Conservation (phyloP, 2,329 filamentous ascomycete genomes). For the Fusarium verrucosum region DNA sequence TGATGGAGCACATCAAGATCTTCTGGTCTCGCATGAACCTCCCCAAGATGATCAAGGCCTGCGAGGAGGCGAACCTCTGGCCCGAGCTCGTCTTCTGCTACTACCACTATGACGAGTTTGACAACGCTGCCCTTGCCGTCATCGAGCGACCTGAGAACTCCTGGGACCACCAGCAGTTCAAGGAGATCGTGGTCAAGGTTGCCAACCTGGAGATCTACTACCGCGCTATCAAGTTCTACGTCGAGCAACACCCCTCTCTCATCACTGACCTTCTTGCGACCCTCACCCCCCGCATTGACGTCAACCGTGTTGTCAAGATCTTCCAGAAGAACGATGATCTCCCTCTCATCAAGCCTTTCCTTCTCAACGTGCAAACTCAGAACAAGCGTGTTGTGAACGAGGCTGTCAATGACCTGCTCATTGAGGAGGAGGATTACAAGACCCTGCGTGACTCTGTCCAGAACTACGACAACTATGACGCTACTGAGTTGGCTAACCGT, state of each 20-base stretch:
- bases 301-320: slow-evolving; percentile 99
- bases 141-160: slow-evolving; percentile 98
- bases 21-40: slow-evolving; percentile 99
- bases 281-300: slow-evolving; percentile 92
- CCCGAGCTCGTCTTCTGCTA: slow-evolving; percentile 98
- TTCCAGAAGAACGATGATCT: slow-evolving; percentile 99
- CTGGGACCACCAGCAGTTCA: slow-evolving; percentile 99
- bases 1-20: slow-evolving; percentile 98
- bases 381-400: slow-evolving; percentile 99
- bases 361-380: slow-evolving; percentile 93
- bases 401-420: slow-evolving; percentile 95
- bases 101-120: slow-evolving; percentile 97
- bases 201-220: slow-evolving; percentile 99
- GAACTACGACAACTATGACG: slow-evolving; percentile 99
- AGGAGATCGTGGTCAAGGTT: slow-evolving; percentile 97
- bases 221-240: slow-evolving; percentile 94
- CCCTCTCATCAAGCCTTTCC: slow-evolving; percentile 97
- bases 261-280: slow-evolving; percentile 95
- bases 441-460: slow-evolving; percentile 96
- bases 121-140: slow-evolving; percentile 95
- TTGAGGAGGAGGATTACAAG: slow-evolving; percentile 99
- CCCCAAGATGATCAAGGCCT: slow-evolving; percentile 93
- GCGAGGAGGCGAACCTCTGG: slow-evolving; percentile 95
- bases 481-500: slow-evolving; percentile 88
- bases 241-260: slow-evolving; percentile 94